Evolutionary conservation across 2,329 filamentous ascomycete species (phyloP), one percentile per base, ranked within the genome.

Genomic region (Acephala macrosclerotiorum): DNA sequence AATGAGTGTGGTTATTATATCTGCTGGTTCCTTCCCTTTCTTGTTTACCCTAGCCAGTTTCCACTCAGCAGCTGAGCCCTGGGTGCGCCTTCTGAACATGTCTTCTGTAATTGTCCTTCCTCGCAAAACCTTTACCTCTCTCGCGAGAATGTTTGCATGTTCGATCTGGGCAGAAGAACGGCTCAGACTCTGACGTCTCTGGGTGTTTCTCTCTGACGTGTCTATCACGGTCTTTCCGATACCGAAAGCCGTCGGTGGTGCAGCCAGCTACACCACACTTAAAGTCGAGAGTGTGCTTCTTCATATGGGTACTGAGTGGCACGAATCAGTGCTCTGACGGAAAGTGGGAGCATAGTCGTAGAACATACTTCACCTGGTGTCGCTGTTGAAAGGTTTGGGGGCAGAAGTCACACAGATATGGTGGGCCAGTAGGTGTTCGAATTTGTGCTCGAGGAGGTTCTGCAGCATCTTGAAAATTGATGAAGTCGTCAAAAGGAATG

Each of bases 281-380:
- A 18, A 49, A 49, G 18, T 20, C n/a, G 18, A 49, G 45, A 12
- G 45, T 49, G 45, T 49, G 45, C 45, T 49, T 49, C 45, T 49
- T 49, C 20, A 9, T 9, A 12, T 49, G 20, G 20, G 45, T 49
- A 18, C 45, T 49, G 45, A 49, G 38, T n/a, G 18, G 22, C 45
- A 22, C 12, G 3, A 16, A 11, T 49, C 20, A 49, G 18, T 49
- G 2, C 4, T 25, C 20, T 33, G 20, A 5, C 4, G 22, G 8
- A 22, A 49, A 9, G 11, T 25, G 20, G 7, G 18, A 11, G 2
- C 5, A 2, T 22, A 11, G 20, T 4, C 3, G 45, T 14, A 12
- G 3, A 4, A 3, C 38, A 22, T 49, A 49, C 45, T 49, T 49
- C 45, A 49, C 11, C 45, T 49, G 18, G 20, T 49, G 18, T 12